Evolutionary conservation across 2,329 filamentous ascomycete species (phyloP).

Genomic region (Taxawa tesnikishii): DNA sequence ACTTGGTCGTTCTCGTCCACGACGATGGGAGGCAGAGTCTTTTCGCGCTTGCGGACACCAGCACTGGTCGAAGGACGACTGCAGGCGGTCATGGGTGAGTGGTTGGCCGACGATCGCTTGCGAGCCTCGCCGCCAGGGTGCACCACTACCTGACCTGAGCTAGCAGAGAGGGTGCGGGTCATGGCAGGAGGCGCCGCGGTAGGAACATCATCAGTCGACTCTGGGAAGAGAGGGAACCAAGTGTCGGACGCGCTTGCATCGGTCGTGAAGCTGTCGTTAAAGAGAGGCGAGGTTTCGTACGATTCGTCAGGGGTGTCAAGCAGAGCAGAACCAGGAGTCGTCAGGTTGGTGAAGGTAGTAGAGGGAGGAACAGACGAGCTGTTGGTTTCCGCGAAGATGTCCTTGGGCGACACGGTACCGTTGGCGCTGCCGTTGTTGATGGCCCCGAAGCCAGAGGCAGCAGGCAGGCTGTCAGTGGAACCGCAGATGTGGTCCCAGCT

Average conservation of each 20-base stretch:
- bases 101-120: slow-evolving; percentile 23
- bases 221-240: slow-evolving; percentile 67
- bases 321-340: slow-evolving; percentile 64
- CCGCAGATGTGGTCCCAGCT: slow-evolving; percentile 6
- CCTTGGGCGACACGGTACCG: slow-evolving; percentile 70
- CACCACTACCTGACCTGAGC: slow-evolving; percentile 24
- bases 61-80: slow-evolving; percentile 55
- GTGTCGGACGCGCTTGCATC: slow-evolving; percentile 38
- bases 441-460: slow-evolving; percentile 26
- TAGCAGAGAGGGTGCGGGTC: slow-evolving; percentile 25
- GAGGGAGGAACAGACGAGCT: slow-evolving; percentile 72
- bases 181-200: slow-evolving; percentile 18
- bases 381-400: slow-evolving; percentile 60
- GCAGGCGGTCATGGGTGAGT: slow-evolving; percentile 28
- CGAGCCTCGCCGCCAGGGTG: slow-evolving; percentile 22
- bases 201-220: slow-evolving; percentile 24
- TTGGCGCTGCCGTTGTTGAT: slow-evolving; percentile 29
- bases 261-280: slow-evolving; percentile 44
- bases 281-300: slow-evolving; percentile 69
- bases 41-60: slow-evolving; percentile 69
- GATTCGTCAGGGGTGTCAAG: slow-evolving; percentile 62
- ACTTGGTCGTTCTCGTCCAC: slow-evolving; percentile 61
- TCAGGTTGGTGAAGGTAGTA: slow-evolving; percentile 68
- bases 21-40: slow-evolving; percentile 67
- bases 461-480: slow-evolving; percentile 10